A percentile compares a stretch with the other conserved stretches of the same genome.
phyloP scores from a whole-genome alignment of 805 yeast genomes.

The Suhomyces canberraensis region DNA sequence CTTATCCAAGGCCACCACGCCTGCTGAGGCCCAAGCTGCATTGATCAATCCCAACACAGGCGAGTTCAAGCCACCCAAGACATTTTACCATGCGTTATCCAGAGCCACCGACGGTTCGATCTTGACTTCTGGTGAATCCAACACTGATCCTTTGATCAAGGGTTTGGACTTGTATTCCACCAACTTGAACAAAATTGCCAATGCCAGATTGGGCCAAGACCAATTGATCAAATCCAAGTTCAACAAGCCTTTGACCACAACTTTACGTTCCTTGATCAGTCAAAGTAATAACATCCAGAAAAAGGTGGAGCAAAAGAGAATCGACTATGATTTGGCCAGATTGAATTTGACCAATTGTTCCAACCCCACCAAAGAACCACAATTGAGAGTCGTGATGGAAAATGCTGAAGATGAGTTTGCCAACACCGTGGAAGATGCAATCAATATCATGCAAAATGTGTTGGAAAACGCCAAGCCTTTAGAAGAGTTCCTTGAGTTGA shows the following conservation, averaged over 20 bases:
- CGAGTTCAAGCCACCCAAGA: conserved; percentile 65
- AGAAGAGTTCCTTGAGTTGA: conserved; percentile 62
- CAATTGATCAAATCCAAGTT: conserved; percentile 65
- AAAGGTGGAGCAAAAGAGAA: conserved; percentile 72
- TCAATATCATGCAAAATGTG: conserved; percentile 75
- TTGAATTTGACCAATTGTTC: conserved; percentile 36
- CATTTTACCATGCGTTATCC: conserved; percentile 76
- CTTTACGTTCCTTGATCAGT: conserved; percentile 56
- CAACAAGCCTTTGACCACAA: conserved; percentile 61
- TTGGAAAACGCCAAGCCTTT: conserved; percentile 68
- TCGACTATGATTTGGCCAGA: conserved; percentile 78
- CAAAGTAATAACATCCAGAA: conserved; percentile 68
- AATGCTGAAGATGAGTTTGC: conserved; percentile 87
- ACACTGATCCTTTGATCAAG: conserved; percentile 50
- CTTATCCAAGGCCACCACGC: conserved; percentile 67
- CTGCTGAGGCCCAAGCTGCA: conserved; percentile 81
- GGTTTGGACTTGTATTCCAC: conserved; percentile 66
- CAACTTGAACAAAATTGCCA: conserved; percentile 72
- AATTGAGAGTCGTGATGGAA: conserved; percentile 73
- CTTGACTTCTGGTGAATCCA: conserved; percentile 39
- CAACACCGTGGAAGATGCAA: conserved; percentile 85
- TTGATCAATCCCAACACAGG: conserved; percentile 41
- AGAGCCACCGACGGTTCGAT: conserved; percentile 64
- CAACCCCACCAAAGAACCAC: conserved; percentile 58
- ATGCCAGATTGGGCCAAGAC: conserved; percentile 80